Conservation (phyloP, 2,329 filamentous ascomycete species). For the Sphaceloma murrayae region DNA sequence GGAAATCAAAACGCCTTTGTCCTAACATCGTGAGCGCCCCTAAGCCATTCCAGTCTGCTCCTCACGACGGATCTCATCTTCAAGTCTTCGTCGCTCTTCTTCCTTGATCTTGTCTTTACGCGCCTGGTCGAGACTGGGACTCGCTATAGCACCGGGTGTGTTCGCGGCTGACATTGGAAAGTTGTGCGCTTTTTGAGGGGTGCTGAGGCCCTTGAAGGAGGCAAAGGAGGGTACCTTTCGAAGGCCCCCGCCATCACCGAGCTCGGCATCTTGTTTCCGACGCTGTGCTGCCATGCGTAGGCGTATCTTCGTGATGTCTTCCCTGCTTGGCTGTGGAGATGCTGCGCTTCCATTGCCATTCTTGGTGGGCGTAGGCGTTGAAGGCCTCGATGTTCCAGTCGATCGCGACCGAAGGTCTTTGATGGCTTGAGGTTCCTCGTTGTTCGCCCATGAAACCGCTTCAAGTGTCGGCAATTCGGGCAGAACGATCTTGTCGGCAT, state of each 20-base stretch:
- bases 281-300: conserved; percentile 4
- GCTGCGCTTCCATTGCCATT: neutral
- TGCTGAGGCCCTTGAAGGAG: conserved; percentile 28
- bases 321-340: neutral
- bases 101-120: conserved; percentile 38
- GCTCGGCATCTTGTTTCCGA: neutral
- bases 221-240: conserved; percentile 24
- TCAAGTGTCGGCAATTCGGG: conserved; percentile 42
- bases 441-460: conserved; percentile 44
- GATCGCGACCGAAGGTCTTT: conserved; percentile 9
- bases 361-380: neutral
- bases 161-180: neutral
- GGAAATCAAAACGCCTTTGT: too few relatives aligned
- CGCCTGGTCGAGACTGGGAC: conserved; percentile 32
- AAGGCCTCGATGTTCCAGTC: conserved; percentile 1
- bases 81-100: conserved; percentile 36
- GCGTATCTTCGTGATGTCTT: conserved; percentile 3
- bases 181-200: conserved; percentile 22
- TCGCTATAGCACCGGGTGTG: conserved; percentile 22
- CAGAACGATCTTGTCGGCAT: conserved; percentile 36
- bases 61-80: conserved; percentile 37
- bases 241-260: neutral
- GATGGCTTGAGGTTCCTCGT: conserved; percentile 40
- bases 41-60: conserved; percentile 15
- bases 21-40: too few relatives aligned